A percentile compares a stretch with the other conserved stretches of the same genome.
Conservation (phyloP, 1,139 yeast species). For the Candida sp. region DNA sequence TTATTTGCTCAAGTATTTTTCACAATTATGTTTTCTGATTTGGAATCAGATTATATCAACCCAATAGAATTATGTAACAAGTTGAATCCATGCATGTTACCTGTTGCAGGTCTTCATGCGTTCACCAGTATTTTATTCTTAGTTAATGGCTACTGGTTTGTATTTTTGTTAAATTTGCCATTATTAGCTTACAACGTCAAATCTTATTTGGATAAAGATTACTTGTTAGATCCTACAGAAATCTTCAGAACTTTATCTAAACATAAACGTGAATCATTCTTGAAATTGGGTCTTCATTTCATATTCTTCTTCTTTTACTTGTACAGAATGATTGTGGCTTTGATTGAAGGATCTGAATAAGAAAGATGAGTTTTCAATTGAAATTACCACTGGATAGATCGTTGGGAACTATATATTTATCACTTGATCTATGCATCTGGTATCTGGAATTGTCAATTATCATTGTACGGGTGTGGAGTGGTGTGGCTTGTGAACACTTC, state of each 20-base stretch:
- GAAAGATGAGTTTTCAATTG: too few species aligned
- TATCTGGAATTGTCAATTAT: too few species aligned
- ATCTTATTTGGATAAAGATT: slow-evolving; percentile 72
- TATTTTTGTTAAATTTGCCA: slow-evolving; percentile 83
- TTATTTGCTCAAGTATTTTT: slow-evolving; percentile 89
- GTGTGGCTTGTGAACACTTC: too few species aligned
- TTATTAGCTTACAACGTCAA: slow-evolving; percentile 78
- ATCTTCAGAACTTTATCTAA: slow-evolving; percentile 91
- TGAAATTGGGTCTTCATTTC: slow-evolving; percentile 88
- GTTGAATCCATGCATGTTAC: slow-evolving; percentile 83
- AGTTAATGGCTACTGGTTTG: slow-evolving; percentile 91
- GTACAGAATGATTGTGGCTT: slow-evolving; percentile 95
- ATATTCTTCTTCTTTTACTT: slow-evolving; percentile 93
- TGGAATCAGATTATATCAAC: slow-evolving; percentile 93
- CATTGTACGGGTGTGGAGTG: too few species aligned
- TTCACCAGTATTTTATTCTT: slow-evolving; percentile 67
- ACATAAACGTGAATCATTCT: slow-evolving; percentile 89
- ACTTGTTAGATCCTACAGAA: slow-evolving; percentile 95
- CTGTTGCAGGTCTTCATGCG: slow-evolving; percentile 87
- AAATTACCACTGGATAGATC: too few species aligned
- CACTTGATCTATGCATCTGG: too few species aligned
- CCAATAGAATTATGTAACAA: slow-evolving; percentile 96
- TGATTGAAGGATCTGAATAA: slow-evolving; percentile 60
- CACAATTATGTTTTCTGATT: slow-evolving; percentile 89
- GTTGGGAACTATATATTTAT: too few species aligned